Conservation (phyloP, 345 rosid genomes). For the Stellera chamaejasme region DNA sequence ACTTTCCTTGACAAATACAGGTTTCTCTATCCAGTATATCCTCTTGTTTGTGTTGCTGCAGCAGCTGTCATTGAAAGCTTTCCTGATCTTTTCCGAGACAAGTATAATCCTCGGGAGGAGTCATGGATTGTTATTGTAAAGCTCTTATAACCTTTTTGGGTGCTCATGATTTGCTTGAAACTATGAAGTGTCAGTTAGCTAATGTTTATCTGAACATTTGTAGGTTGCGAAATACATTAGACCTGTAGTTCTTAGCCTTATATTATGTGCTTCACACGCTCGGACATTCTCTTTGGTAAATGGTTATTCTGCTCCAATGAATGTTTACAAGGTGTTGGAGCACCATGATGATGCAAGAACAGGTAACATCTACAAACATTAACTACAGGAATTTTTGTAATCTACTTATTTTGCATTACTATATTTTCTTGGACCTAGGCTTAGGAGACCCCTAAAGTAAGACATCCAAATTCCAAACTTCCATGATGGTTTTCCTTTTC, state of each 20-base stretch:
- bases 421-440: too few relatives aligned
- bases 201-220: conserved; percentile 4
- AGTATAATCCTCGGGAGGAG: conserved; percentile 39
- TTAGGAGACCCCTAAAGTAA: too few relatives aligned
- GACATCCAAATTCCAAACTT: too few relatives aligned
- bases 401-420: too few relatives aligned
- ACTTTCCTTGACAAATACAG: conserved; percentile 28
- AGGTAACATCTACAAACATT: conserved; percentile 28
- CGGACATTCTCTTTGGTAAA: conserved; percentile 84
- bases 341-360: conserved; percentile 78
- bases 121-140: conserved; percentile 50
- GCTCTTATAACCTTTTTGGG: conserved; percentile 1
- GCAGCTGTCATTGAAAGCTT: conserved; percentile 94
- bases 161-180: too few relatives aligned
- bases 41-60: conserved; percentile 91
- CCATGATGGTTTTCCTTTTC: too few relatives aligned
- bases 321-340: conserved; percentile 77
- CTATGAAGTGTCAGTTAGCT: too few relatives aligned
- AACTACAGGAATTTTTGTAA: too few relatives aligned
- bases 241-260: conserved; percentile 65
- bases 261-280: conserved; percentile 77
- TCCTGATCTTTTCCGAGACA: conserved; percentile 75
- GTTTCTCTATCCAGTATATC: conserved; percentile 93
- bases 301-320: conserved; percentile 81
- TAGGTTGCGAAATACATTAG: conserved; percentile 73